phyloP scores from a whole-genome alignment of 768 basidiomycete species.

The Termitomyces bulborhizus region DNA sequence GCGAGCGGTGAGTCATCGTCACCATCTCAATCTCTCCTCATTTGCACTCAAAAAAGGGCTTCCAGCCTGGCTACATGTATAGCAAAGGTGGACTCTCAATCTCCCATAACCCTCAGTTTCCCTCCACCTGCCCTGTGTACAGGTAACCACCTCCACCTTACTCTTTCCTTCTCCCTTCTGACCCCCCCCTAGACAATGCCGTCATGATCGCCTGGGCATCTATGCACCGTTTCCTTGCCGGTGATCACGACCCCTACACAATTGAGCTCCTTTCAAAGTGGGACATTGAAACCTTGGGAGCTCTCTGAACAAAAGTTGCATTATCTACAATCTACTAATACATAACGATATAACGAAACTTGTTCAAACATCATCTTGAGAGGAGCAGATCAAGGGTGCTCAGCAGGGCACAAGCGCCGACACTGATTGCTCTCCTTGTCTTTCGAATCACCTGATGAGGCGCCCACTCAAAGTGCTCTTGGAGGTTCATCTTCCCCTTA shows the following conservation, averaged over 20 bases:
- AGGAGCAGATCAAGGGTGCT: background rate
- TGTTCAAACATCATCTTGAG: background rate
- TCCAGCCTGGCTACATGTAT: slow-evolving; percentile 25
- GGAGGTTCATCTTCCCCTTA: slow-evolving; percentile 42
- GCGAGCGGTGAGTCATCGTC: slow-evolving; percentile 43
- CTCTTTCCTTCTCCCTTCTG: background rate
- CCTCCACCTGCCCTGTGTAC: slow-evolving; percentile 82
- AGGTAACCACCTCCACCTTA: slow-evolving; percentile 33
- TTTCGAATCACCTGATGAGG: no score
- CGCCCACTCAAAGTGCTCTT: slow-evolving; percentile 24
- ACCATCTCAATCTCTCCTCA: background rate
- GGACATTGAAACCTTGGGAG: slow-evolving; percentile 59
- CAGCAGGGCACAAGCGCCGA: background rate
- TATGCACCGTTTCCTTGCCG: slow-evolving; percentile 67
- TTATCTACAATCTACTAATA: background rate
- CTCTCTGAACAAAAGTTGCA: background rate
- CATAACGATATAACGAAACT: background rate
- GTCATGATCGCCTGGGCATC: slow-evolving; percentile 96
- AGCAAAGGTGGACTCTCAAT: slow-evolving; percentile 15
- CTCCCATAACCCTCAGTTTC: slow-evolving; percentile 47
- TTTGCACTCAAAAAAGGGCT: background rate
- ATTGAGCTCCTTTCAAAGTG: slow-evolving; percentile 66
- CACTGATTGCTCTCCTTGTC: background rate
- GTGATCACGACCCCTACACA: slow-evolving; percentile 55
- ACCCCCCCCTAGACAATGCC: slow-evolving; percentile 68